A percentile compares a stretch with the other conserved stretches of the same genome.
Conservation (phyloP, 2,329 filamentous ascomycete genomes). For the Xylaria multiplex region DNA sequence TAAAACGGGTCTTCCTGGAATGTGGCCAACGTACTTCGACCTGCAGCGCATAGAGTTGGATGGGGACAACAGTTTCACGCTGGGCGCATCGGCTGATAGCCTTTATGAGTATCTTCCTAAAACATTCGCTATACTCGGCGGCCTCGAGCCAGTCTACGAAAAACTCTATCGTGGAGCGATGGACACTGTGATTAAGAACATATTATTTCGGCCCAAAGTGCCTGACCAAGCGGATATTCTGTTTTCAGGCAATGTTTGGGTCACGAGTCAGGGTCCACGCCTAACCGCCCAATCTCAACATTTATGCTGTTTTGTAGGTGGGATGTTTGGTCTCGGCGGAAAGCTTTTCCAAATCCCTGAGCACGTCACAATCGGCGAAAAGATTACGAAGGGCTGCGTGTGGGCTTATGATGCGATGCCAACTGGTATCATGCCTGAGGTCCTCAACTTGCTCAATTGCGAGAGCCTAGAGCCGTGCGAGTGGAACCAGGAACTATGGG, state of each 20-base stretch:
- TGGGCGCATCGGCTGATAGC: constrained; percentile 66
- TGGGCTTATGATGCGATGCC: constrained; percentile 67
- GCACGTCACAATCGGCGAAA: constrained; percentile 59
- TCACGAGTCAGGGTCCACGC: constrained; percentile 41
- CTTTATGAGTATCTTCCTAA: constrained; percentile 70
- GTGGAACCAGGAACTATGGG: constrained; percentile 53
- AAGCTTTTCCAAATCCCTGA: constrained; percentile 57
- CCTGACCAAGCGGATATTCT: constrained; percentile 70
- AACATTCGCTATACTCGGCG: constrained; percentile 73
- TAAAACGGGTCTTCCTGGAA: constrained; percentile 74
- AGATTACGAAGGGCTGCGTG: constrained; percentile 64
- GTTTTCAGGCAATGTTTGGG: constrained; percentile 59
- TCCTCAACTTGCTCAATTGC: constrained; percentile 60
- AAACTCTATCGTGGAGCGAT: constrained; percentile 71
- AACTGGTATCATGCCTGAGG: constrained; percentile 69
- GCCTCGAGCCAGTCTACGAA: constrained; percentile 68
- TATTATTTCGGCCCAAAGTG: constrained; percentile 77
- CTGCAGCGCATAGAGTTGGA: constrained; percentile 59
- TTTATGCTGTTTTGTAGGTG: constrained; percentile 60
- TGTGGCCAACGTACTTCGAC: constrained; percentile 77
- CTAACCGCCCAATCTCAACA: constrained; percentile 54
- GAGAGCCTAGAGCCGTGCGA: constrained; percentile 51
- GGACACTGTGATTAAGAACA: constrained; percentile 66
- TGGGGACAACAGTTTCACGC: constrained; percentile 56
- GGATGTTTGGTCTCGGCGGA: constrained; percentile 59